A percentile compares a stretch with the other conserved stretches of the same genome.
phyloP scores from a whole-genome alignment of 192 early-diverging fungal genomes.

The Coemansia umbellata region DNA sequence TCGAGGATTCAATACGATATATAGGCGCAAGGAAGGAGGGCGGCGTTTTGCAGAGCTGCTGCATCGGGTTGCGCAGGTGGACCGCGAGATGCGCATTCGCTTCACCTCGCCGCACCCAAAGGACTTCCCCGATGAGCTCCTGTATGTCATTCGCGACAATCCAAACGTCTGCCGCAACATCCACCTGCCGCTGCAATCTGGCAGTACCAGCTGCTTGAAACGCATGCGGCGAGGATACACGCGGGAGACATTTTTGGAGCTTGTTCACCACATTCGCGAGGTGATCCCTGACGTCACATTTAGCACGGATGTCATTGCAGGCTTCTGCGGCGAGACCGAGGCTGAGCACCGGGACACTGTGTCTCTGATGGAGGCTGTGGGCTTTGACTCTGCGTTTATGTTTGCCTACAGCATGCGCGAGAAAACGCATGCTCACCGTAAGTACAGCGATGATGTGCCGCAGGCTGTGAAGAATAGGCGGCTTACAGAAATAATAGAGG shows the following conservation, averaged over 20 bases:
- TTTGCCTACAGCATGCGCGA: constrained; percentile 78
- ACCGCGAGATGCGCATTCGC: constrained; percentile 74
- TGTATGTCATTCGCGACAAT: constrained; percentile 63
- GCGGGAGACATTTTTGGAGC: constrained; percentile 64
- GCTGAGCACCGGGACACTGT: constrained; percentile 67
- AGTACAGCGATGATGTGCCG: constrained; percentile 63
- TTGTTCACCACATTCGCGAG: constrained; percentile 60
- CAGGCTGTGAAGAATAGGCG: constrained; percentile 59
- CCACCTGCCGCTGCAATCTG: constrained; percentile 72
- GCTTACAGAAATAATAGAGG: constrained; percentile 62
- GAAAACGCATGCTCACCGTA: constrained; percentile 68
- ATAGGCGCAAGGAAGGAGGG: constrained; percentile 70
- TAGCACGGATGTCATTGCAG: constrained; percentile 72
- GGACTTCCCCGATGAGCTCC: constrained; percentile 70
- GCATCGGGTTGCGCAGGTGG: constrained; percentile 60
- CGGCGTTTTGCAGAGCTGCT: constrained; percentile 71
- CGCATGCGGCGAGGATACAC: constrained; percentile 75
- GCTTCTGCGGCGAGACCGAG: constrained; percentile 77
- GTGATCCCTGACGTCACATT: constrained; percentile 69
- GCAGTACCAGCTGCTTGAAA: constrained; percentile 59
- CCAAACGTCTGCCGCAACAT: constrained; percentile 70
- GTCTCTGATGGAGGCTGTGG: constrained; percentile 60
- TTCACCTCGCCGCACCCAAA: constrained; percentile 80
- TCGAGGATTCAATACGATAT: constrained; percentile 72
- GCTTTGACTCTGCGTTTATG: constrained; percentile 75